Base-by-base conservation (phyloP, 2,329 filamentous ascomycete genomes). In the Fusarium sp. region DNA sequence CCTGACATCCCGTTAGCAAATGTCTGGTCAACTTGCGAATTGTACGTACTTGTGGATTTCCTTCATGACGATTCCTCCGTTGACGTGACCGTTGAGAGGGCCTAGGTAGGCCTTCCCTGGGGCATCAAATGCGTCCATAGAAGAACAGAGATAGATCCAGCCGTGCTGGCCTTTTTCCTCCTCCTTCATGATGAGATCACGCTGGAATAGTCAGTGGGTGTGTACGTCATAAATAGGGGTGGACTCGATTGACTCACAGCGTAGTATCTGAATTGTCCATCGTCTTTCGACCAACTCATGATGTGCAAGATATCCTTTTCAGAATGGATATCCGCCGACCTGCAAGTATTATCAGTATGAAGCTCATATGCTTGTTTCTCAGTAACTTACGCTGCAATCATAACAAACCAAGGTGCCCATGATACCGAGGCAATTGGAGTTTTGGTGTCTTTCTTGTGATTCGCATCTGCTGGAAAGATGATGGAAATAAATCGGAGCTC, bases 121-220 rank as follows among this genome's bases (percentile, higher is more conserved):
- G 16, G 51, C 51, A 18, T 53, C 38, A 8, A 53, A 53, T 14
- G 51, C 51, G 29, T 53, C 51, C 51, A 53, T 53, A 10, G 51
- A 53, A n/a, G 51, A 53, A n/a, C 51, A 53, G 4, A 53, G 51
- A n/a, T 53, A 53, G 11, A 53, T 25, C 51, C 51, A 53, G n/a
- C 51, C 51, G 6, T 53, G 51, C 14, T 53, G 51, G 0, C 24
- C 38, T 15, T 8, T 3, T 2, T 27, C 51, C 2, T 30, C 38
- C 11, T 53, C 15, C 3, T 43, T 30, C 51, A 53, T 53, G 7
- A 53, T 53, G 12, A 53, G 51, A 16, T 53, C 51, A 12, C 51
- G 51, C 51, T 47, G 12, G 14, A 29, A 47, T 27, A 6, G n/a
- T 47, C 8, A 47, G 18, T 4, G 8, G n/a, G 3, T 9, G 8